Evolutionary conservation across 306 rosid species (phyloP).

Genomic region (Lathyrus tuberosus): DNA sequence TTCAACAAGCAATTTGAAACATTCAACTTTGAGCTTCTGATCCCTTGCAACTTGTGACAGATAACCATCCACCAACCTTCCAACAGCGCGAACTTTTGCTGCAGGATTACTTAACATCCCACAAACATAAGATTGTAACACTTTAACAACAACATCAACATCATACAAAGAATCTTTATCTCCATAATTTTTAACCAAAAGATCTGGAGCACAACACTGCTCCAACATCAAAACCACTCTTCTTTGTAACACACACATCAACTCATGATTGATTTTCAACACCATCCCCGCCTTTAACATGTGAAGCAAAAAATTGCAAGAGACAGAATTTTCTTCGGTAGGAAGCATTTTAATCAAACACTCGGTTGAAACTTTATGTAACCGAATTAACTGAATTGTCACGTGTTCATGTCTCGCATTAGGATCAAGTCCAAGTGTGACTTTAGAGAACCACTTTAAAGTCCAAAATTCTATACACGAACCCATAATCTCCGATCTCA

Average conservation of each 20-base stretch:
- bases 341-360: conserved; percentile 70
- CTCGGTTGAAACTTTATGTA: conserved; percentile 60
- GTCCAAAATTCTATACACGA: conserved; percentile 74
- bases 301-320: conserved; percentile 72
- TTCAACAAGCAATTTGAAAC: conserved; percentile 61
- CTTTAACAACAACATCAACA: conserved; percentile 54
- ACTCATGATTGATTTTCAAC: conserved; percentile 52
- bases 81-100: conserved; percentile 55
- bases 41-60: conserved; percentile 69
- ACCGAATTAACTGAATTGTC: conserved; percentile 40
- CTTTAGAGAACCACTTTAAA: conserved; percentile 57
- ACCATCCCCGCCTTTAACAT: conserved; percentile 60
- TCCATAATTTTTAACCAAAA: conserved; percentile 63
- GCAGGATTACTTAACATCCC: conserved; percentile 37
- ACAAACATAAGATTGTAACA: conserved; percentile 53
- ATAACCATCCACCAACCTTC: conserved; percentile 73
- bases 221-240: conserved; percentile 66
- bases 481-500: conserved; percentile 57
- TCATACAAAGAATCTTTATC: conserved; percentile 51
- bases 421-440: conserved; percentile 45
- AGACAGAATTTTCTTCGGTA: conserved; percentile 60
- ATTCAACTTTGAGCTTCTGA: conserved; percentile 51
- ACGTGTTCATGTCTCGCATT: conserved; percentile 35
- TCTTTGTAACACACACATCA: conserved; percentile 51
- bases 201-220: conserved; percentile 54